Evolutionary conservation across 352 stramenopile species (phyloP).

Genomic region (Achlya hypogyna): DNA sequence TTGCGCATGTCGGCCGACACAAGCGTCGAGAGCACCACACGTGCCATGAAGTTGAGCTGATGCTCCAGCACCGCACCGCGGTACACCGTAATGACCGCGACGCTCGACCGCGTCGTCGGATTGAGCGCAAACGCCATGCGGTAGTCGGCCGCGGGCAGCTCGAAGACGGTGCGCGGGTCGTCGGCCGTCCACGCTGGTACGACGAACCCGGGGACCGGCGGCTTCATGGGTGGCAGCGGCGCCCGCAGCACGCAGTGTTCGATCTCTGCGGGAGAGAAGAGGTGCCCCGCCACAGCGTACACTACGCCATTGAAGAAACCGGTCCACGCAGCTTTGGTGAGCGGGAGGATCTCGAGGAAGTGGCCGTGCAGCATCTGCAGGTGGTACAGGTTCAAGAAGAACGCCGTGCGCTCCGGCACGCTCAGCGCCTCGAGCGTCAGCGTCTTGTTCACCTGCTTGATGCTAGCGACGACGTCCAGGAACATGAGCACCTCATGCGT

Average conservation of each 20-base stretch:
- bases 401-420: constrained; percentile 28
- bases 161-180: constrained; percentile 25
- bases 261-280: constrained; percentile 45
- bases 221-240: constrained; percentile 30
- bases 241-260: constrained; percentile 44
- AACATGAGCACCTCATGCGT: constrained; percentile 33
- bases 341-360: constrained; percentile 33
- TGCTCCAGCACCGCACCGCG: constrained; percentile 47
- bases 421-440: constrained; percentile 2
- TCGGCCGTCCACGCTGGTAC: constrained; percentile 28
- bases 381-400: constrained; percentile 56
- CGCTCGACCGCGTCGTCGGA: constrained; percentile 45
- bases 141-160: constrained; percentile 32
- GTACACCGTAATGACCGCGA: constrained; percentile 38
- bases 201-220: constrained; percentile 34
- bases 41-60: constrained; percentile 29
- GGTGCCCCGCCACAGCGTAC: constrained; percentile 37
- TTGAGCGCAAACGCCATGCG: constrained; percentile 55
- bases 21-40: constrained; percentile 29
- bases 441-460: constrained; percentile 29
- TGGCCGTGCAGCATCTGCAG: constrained; percentile 36
- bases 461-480: constrained; percentile 25
- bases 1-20: constrained; percentile 34
- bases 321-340: constrained; percentile 35
- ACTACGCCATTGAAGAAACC: constrained; percentile 51